These are phyloP conservation scores for Kazachstania kunashirensis DNA, from an alignment of 805 yeast species.

Conservation along the genomic window DNA sequence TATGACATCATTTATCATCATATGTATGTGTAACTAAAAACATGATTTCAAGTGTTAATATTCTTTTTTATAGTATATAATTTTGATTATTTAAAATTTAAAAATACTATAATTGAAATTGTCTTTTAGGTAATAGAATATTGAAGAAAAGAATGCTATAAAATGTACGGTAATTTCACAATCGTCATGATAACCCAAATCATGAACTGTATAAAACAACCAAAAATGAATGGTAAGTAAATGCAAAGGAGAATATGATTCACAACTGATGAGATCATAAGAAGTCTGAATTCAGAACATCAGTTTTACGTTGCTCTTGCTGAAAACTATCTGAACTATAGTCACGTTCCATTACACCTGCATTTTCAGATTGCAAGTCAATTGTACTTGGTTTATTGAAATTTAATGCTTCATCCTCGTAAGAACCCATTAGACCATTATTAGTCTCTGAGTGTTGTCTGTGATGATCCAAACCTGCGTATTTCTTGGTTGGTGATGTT, in stretches of 20 bases:
- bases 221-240: background rate
- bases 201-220: background rate
- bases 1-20: no score
- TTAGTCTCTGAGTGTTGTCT: slow-evolving; percentile 24
- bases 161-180: background rate
- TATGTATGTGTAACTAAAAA: no score
- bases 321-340: slow-evolving; percentile 12
- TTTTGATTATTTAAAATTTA: no score
- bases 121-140: no score
- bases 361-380: slow-evolving; percentile 5
- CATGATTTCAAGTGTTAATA: no score
- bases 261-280: background rate
- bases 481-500: slow-evolving; percentile 10
- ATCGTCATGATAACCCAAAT: background rate
- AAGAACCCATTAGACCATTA: slow-evolving; percentile 23
- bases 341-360: slow-evolving; percentile 12
- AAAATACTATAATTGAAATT: no score
- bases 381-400: slow-evolving; percentile 9
- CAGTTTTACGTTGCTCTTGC: slow-evolving; percentile 3
- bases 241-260: background rate
- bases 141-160: background rate
- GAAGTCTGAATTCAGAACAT: slow-evolving; percentile 1
- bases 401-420: slow-evolving; percentile 12
- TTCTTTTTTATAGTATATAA: no score
- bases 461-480: slow-evolving; percentile 18